phyloP scores from a whole-genome alignment of 768 basidiomycete genomes.

The Leccinum subtestaceum region DNA sequence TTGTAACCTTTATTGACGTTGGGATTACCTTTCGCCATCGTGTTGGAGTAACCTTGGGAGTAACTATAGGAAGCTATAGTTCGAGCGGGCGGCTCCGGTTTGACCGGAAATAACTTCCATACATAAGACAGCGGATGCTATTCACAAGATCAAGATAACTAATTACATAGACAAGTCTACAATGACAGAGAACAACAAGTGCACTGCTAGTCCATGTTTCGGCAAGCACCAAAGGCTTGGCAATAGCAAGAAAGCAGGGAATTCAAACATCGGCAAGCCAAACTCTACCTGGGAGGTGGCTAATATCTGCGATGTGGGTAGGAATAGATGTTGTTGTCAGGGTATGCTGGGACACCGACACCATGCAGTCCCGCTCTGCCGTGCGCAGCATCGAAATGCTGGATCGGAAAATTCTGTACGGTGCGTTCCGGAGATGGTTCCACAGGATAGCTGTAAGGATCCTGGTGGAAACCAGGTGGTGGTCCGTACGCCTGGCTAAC shows the following conservation, averaged over 20 bases:
- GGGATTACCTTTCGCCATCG: conserved; percentile 19
- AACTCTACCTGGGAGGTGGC: not conserved
- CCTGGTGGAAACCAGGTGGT: conserved; percentile 9
- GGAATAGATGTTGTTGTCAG: conserved; percentile 14
- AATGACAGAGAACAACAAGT: conserved; percentile 5
- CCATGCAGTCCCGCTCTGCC: conserved; percentile 14
- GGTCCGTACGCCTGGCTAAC: conserved; percentile 4
- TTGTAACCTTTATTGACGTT: conserved; percentile 7
- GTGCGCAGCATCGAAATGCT: conserved; percentile 9
- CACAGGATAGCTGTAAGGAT: conserved; percentile 11
- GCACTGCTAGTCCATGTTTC: conserved; percentile 12
- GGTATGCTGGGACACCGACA: conserved; percentile 6
- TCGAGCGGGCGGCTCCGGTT: not conserved
- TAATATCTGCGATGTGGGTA: conserved; percentile 11
- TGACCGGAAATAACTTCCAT: not conserved
- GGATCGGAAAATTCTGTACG: conserved; percentile 8
- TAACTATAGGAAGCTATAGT: not conserved
- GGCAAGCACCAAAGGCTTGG: conserved; percentile 8
- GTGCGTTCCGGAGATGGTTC: conserved; percentile 13
- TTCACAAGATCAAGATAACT: conserved; percentile 6
- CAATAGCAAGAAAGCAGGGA: conserved; percentile 6
- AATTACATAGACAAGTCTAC: conserved; percentile 3
- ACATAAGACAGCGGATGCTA: not conserved
- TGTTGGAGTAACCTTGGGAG: not conserved
- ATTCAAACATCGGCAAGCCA: conserved; percentile 6